Evolutionary conservation across 345 rosid species (phyloP).

Genomic region (Kernera saxatilis): DNA sequence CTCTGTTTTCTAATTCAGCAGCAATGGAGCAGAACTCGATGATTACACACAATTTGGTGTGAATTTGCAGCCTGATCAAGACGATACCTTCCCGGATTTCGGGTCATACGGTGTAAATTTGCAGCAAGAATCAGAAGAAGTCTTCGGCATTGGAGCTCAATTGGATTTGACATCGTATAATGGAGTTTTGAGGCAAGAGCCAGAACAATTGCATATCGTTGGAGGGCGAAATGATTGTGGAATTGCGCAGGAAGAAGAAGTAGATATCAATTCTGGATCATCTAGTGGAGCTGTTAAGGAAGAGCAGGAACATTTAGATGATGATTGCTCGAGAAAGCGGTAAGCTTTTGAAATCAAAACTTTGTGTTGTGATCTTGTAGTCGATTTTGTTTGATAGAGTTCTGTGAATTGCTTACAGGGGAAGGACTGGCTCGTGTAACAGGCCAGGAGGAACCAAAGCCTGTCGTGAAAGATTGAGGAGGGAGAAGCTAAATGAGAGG

Average conservation of each 20-base stretch:
- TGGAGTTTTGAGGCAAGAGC: constrained; percentile 8
- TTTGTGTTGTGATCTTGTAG: constrained; percentile 16
- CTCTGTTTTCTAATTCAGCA: not conserved
- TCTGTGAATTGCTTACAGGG: not conserved
- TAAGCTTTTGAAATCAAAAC: not conserved
- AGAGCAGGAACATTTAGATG: constrained; percentile 30
- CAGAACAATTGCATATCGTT: not conserved
- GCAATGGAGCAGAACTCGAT: constrained; percentile 31
- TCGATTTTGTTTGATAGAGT: constrained; percentile 6
- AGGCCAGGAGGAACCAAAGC: constrained; percentile 50
- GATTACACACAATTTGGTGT: constrained; percentile 26
- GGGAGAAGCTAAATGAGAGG: constrained; percentile 87
- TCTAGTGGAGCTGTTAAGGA: constrained; percentile 30
- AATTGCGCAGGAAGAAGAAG: constrained; percentile 15
- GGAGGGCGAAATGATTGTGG: constrained; percentile 9
- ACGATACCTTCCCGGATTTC: constrained; percentile 19
- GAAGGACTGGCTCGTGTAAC: constrained; percentile 24
- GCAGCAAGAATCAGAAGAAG: not conserved
- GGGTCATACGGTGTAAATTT: constrained; percentile 15
- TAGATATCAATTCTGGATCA: constrained; percentile 32
- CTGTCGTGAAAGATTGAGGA: constrained; percentile 80
- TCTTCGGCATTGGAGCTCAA: constrained; percentile 12
- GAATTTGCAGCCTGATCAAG: constrained; percentile 13
- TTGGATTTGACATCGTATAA: constrained; percentile 11
- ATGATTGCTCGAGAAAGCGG: constrained; percentile 46